Percentiles rank a stretch among this genome's conserved stretches.
Evolutionary conservation across 371 early-diverging fungal species (phyloP).

Genomic region (Spraguea lophii): DNA sequence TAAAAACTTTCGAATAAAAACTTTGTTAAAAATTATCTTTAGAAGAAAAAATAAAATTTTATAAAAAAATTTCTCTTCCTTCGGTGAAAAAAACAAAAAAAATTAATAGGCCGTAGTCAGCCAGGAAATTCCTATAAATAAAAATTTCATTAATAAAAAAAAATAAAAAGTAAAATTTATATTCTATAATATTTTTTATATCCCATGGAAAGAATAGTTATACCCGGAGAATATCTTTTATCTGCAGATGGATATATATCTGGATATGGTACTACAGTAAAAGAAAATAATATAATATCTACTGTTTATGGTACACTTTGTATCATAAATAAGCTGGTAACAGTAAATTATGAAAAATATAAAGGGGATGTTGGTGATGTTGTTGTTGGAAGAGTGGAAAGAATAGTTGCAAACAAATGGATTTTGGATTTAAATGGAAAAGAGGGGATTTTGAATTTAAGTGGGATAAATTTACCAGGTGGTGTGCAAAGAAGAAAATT

Average conservation of each 20-base stretch:
- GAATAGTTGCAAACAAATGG: constrained; percentile 73
- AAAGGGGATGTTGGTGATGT: constrained; percentile 87
- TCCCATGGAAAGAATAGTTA: background rate
- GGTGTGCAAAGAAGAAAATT: constrained; percentile 82
- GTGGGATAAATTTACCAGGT: constrained; percentile 80
- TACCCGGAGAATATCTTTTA: constrained; percentile 39
- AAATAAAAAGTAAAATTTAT: background rate
- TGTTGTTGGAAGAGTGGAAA: constrained; percentile 78
- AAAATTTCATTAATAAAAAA: too few species aligned
- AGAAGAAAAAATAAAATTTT: too few species aligned
- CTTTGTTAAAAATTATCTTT: too few species aligned
- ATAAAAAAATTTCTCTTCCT: too few species aligned
- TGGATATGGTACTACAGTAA: constrained; percentile 78
- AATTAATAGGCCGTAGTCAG: too few species aligned
- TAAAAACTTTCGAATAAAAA: too few species aligned
- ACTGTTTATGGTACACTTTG: constrained; percentile 72
- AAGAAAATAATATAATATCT: constrained; percentile 49
- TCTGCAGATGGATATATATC: constrained; percentile 45
- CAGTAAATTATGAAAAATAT: constrained; percentile 56
- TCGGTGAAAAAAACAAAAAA: too few species aligned
- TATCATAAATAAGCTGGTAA: constrained; percentile 76
- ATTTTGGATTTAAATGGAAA: constrained; percentile 73
- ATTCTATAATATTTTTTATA: background rate
- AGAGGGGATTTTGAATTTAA: constrained; percentile 66
- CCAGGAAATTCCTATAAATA: too few species aligned